phyloP scores from a whole-genome alignment of 192 early-diverging fungal genomes.

The Coemansia asiatica region DNA sequence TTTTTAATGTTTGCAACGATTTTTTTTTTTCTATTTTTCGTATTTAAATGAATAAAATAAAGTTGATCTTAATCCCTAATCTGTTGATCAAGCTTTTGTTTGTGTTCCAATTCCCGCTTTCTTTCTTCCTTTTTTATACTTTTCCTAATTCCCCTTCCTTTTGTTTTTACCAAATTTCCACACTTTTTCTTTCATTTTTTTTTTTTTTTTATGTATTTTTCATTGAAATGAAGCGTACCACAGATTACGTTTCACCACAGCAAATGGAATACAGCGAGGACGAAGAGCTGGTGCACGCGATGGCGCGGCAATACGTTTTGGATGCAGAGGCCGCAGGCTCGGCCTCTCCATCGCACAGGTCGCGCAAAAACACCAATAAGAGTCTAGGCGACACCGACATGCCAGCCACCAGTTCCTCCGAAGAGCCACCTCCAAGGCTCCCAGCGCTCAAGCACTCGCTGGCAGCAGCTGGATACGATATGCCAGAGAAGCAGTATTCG shows the following conservation, averaged over 20 bases:
- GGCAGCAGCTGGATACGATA: too few relatives aligned
- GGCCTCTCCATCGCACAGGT: slow-evolving; percentile 32
- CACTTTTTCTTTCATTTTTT: not conserved
- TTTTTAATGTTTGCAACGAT: too few relatives aligned
- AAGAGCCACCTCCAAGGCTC: not conserved
- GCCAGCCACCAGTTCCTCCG: slow-evolving; percentile 11
- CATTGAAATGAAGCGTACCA: not conserved
- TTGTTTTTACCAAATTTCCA: not conserved
- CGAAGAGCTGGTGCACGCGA: slow-evolving; percentile 31
- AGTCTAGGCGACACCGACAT: slow-evolving; percentile 13
- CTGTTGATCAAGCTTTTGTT: not conserved
- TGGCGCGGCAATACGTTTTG: slow-evolving; percentile 45
- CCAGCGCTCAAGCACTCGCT: not conserved
- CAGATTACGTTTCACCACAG: not conserved
- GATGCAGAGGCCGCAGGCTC: slow-evolving; percentile 48
- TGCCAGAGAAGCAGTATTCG: too few relatives aligned
- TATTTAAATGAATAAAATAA: too few relatives aligned
- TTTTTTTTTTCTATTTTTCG: too few relatives aligned
- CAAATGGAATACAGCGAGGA: slow-evolving; percentile 15
- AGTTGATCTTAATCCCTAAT: too few relatives aligned
- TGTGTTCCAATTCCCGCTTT: not conserved
- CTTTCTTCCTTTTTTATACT: not conserved
- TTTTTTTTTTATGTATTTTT: not conserved
- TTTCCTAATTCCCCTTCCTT: not conserved
- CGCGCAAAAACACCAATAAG: slow-evolving; percentile 32